Base-by-base conservation (phyloP, 208 protist genomes). In the Trypanosoma grayi region DNA sequence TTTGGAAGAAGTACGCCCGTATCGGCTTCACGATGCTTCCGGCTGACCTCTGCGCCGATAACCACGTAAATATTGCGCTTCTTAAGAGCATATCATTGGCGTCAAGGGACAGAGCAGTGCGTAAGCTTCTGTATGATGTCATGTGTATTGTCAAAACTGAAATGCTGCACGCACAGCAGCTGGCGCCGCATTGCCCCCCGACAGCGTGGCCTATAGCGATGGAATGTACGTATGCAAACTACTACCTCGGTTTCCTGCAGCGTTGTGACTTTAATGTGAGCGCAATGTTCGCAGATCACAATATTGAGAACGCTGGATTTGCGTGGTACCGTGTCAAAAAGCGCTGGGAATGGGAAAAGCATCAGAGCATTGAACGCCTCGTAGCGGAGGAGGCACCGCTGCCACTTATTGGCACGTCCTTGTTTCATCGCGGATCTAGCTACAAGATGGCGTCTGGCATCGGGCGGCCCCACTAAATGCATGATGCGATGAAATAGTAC, bases 21-120 rank as follows among this genome's bases (percentile, higher is more conserved):
- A 82, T 93, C 47, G 89, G 89, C 50, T 86, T 91, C 53, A 95
- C 85, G 27, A 89, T 95, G 89, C 79, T 95, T 34, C 89, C 89
- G 11, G 77, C 89, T 5, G 89, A 92, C 63, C 59, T 95, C 33
- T 95, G 89, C 66, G 89, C 89, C 2, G 89, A 95, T 62, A 79
- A 92, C 58, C 81, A 90, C 58, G 85, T 95, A 9, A 92, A 95
- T 61, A 55, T 95, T 31, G 83, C 81, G 30, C 62, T 95, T 60
- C 75, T 95, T 5, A 85, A 83, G 59, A 92, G 90, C 66, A 91
- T 91, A 55, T 77, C 83, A 1, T 69, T 95, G 30, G 89, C 89
- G 2, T 85, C 82, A 48, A 76, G 77, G 22, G 89, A 95, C 50
- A 71, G 81, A 8, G 85, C 79, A 20, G 89, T 95, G 45, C 83